A percentile compares a stretch with the other conserved stretches of the same genome.
Conservation (phyloP, 768 basidiomycete genomes). For the Hygrocybe punicea region DNA sequence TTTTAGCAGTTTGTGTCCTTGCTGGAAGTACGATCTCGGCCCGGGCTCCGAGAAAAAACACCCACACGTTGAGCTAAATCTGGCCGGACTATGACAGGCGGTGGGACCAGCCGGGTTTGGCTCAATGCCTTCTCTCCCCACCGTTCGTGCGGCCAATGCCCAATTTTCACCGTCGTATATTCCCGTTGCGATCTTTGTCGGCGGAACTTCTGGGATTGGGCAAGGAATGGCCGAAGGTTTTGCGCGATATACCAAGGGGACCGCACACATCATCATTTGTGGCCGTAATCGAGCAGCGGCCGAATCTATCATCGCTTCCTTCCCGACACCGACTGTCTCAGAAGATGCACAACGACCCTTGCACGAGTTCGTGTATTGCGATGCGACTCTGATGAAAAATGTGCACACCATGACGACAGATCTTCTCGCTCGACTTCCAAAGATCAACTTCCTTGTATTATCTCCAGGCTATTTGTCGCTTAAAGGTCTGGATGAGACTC, state of each 20-base stretch:
- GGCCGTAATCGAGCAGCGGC: slow-evolving; percentile 51
- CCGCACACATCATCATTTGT: slow-evolving; percentile 50
- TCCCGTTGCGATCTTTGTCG: slow-evolving; percentile 40
- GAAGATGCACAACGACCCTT: slow-evolving; percentile 6
- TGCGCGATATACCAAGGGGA: slow-evolving; percentile 46
- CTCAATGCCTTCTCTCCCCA: slow-evolving; percentile 17
- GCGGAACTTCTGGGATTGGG: slow-evolving; percentile 50
- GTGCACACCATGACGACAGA: slow-evolving; percentile 34
- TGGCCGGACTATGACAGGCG: too few species aligned
- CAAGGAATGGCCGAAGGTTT: slow-evolving; percentile 46
- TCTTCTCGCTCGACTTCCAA: slow-evolving; percentile 34
- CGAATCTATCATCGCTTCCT: slow-evolving; percentile 40
- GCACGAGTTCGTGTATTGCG: slow-evolving; percentile 52
- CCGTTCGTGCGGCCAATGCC: slow-evolving; percentile 34
- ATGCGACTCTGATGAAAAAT: slow-evolving; percentile 51
- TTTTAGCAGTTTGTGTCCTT: too few species aligned
- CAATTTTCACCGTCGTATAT: slow-evolving; percentile 9
- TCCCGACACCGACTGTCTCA: slow-evolving; percentile 34
- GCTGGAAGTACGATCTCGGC: too few species aligned
- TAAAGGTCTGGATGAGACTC: slow-evolving; percentile 40
- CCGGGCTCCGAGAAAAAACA: too few species aligned
- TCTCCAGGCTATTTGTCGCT: slow-evolving; percentile 43
- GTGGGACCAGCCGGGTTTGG: too few species aligned
- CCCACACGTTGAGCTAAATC: too few species aligned
- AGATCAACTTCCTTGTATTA: slow-evolving; percentile 53